Evolutionary conservation across 208 protist genomes (phyloP).

Genomic region (Trypanosoma grayi): DNA sequence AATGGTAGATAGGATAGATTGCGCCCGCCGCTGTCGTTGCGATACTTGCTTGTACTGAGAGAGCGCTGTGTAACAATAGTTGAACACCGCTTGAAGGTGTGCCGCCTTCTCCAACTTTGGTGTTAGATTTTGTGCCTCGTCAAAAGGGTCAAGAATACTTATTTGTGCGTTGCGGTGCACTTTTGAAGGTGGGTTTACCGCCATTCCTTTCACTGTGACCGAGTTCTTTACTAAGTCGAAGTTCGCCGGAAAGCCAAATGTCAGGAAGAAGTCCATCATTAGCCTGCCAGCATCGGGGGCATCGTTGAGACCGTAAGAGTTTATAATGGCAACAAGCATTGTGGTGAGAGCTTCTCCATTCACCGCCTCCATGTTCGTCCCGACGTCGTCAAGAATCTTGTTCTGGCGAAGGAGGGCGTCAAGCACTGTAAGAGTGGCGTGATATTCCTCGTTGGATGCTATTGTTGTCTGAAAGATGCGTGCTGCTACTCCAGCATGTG

Average conservation of each 20-base stretch:
- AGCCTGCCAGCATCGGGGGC: slow-evolving; percentile 29
- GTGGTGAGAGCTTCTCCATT: slow-evolving; percentile 38
- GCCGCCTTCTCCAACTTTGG: slow-evolving; percentile 27
- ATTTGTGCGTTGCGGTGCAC: slow-evolving; percentile 34
- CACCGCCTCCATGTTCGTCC: slow-evolving; percentile 20
- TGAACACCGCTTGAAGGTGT: slow-evolving; percentile 45
- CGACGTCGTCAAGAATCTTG: slow-evolving; percentile 38
- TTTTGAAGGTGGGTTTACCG: slow-evolving; percentile 17
- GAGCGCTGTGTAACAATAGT: slow-evolving; percentile 46
- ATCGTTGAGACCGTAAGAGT: slow-evolving; percentile 33
- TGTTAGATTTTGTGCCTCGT: slow-evolving; percentile 31
- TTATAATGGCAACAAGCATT: slow-evolving; percentile 44
- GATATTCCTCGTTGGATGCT: slow-evolving; percentile 12
- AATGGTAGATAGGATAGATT: slow-evolving; percentile 44
- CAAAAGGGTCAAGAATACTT: slow-evolving; percentile 34
- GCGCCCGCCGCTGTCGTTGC: slow-evolving; percentile 30
- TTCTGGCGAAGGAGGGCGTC: slow-evolving; percentile 43
- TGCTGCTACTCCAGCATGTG: slow-evolving; percentile 15
- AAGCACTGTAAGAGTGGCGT: slow-evolving; percentile 23
- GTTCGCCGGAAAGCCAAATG: slow-evolving; percentile 43
- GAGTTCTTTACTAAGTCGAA: slow-evolving; percentile 32
- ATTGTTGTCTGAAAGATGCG: slow-evolving; percentile 18
- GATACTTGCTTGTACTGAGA: slow-evolving; percentile 35
- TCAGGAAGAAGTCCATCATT: slow-evolving; percentile 45
- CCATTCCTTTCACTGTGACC: slow-evolving; percentile 26